Evolutionary conservation across 2,329 filamentous ascomycete species (phyloP).

Genomic region (Biscogniauxia mediterranea): DNA sequence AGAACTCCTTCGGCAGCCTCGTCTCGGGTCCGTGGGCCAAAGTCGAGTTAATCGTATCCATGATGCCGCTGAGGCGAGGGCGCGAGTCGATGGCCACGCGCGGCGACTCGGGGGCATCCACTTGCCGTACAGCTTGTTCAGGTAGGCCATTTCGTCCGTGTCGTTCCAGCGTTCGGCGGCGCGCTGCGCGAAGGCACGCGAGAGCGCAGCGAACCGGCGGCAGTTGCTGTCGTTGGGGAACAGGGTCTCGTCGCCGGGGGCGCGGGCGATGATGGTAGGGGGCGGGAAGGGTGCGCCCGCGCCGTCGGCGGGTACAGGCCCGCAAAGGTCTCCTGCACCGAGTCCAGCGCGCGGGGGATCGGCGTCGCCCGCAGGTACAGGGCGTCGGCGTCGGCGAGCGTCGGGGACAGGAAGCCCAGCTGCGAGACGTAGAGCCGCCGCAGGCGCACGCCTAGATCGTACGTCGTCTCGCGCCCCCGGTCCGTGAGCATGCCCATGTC

Average conservation of each 20-base stretch:
- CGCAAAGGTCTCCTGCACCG: slow-evolving; percentile 71
- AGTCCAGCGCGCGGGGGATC: slow-evolving; percentile 73
- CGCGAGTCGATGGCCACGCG: slow-evolving; percentile 79
- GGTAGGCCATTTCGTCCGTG: slow-evolving; percentile 77
- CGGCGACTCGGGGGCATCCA: slow-evolving; percentile 75
- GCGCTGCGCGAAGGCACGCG: slow-evolving; percentile 68
- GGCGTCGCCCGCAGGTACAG: slow-evolving; percentile 75
- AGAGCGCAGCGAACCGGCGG: slow-evolving; percentile 67
- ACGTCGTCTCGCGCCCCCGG: slow-evolving; percentile 69
- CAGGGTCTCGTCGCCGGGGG: slow-evolving; percentile 70
- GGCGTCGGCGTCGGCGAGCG: slow-evolving; percentile 51
- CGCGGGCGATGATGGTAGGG: slow-evolving; percentile 64
- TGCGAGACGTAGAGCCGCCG: slow-evolving; percentile 73
- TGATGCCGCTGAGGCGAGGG: slow-evolving; percentile 82
- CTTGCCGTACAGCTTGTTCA: slow-evolving; percentile 73
- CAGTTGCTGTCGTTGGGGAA: slow-evolving; percentile 78
- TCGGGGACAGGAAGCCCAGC: slow-evolving; percentile 65
- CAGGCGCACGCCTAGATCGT: slow-evolving; percentile 64
- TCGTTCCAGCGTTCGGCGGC: slow-evolving; percentile 73
- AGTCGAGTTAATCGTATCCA: slow-evolving; percentile 91
- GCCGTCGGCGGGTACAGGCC: slow-evolving; percentile 66
- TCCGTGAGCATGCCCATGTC: slow-evolving; percentile 76
- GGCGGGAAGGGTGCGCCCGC: slow-evolving; percentile 50
- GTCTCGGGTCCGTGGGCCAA: slow-evolving; percentile 80
- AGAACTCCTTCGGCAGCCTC: slow-evolving; percentile 79